Evolutionary conservation across 1,284 basidiomycete species (phyloP).

Genomic region (Rhodotorula sp.): DNA sequence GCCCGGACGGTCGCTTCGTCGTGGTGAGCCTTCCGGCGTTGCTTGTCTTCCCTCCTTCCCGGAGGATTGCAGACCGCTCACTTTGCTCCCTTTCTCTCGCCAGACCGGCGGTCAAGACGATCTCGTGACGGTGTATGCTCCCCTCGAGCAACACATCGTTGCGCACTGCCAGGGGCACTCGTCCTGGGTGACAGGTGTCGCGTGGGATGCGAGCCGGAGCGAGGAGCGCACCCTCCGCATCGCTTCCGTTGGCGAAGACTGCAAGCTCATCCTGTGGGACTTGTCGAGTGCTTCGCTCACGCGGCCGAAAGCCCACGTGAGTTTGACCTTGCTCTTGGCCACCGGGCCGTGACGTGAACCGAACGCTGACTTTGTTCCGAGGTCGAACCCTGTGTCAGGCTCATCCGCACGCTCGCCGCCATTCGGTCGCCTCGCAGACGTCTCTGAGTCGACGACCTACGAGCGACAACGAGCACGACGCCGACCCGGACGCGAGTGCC

Average conservation of each 20-base stretch:
- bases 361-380: too few species aligned
- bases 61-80: too few species aligned
- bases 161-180: constrained; percentile 96
- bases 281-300: constrained; percentile 76
- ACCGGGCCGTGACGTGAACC: too few species aligned
- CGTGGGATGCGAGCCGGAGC: constrained; percentile 81
- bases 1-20: constrained; percentile 88
- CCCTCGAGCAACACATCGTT: constrained; percentile 86
- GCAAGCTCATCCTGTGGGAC: constrained; percentile 92
- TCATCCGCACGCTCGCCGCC: constrained; percentile 25
- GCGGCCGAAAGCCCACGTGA: constrained; percentile 63
- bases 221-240: constrained; percentile 68
- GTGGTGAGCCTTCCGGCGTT: constrained; percentile 58
- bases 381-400: neutral
- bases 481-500: constrained; percentile 5
- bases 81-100: neutral
- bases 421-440: constrained; percentile 25
- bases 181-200: constrained; percentile 83
- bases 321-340: too few species aligned
- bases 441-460: constrained; percentile 14
- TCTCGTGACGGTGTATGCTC: constrained; percentile 85
- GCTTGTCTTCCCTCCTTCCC: neutral
- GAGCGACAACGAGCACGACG: constrained; percentile 17
- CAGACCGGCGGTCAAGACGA: constrained; percentile 89
- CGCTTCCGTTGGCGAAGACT: constrained; percentile 89